Base-by-base conservation (phyloP, 371 early-diverging fungal species). In the Mortierella sp. region DNA sequence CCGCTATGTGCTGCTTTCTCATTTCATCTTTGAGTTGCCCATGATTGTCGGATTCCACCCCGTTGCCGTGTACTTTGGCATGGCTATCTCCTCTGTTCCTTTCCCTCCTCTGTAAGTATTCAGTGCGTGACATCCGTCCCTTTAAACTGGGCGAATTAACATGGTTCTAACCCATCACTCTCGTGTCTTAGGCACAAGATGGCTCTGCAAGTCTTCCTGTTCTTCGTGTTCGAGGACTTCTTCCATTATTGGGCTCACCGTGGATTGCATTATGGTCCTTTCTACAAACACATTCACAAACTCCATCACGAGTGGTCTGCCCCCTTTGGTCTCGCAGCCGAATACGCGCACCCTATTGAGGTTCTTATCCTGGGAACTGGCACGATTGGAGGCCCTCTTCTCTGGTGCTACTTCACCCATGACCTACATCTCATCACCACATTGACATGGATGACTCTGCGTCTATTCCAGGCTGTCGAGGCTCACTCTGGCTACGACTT, bases 401-500 rank as follows among this genome's bases (percentile, higher is more conserved):
- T 91, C 51, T 93, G 88, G 86, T 82, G 85, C 56, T 54, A 58
- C 41, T 64, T 80, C 58, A 81, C 87, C 7, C 78, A 82, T 52
- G 85, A 89, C 49, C 80, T 95, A 55, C 95, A 95, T 67, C 72
- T 95, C 19, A 78, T 93, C 47, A 91, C 92, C 31, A 87, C 95
- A 84, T 74, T 93, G 45, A 68, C 84, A 27, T 96, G 96, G 96
- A 87, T 95, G 68, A 82, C 86, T 24, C 72, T 87, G 18, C 88
- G 93, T 64, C 85, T 94, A 45, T 87, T 90, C 78, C 91, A 91
- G 80, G 89, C 95, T 16, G 89, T 97, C 41, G 96, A 96, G 79
- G 92, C 94, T 47, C 97, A 97, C 82, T 93, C 94, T 45, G 97
- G 97, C 0, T 96, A 96, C 69, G 96, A 96, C 71, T 96, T 96